Evolutionary conservation across 2,329 filamentous ascomycete species (phyloP).

Genomic region (Fusarium pilosicola): DNA sequence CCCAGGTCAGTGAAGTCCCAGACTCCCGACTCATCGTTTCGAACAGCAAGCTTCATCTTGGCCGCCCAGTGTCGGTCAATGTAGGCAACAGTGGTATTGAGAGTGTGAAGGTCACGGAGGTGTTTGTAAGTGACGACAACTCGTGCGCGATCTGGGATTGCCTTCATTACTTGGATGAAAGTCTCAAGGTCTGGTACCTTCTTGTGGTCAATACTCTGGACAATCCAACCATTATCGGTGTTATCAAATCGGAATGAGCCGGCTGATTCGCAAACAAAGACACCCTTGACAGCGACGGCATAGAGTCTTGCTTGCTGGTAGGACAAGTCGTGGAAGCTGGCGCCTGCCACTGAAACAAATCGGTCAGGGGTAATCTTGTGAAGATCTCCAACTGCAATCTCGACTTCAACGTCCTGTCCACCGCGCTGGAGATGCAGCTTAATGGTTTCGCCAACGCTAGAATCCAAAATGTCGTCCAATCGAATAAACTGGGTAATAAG

Average conservation of each 20-base stretch:
- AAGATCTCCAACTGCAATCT: conserved; percentile 86
- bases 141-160: conserved; percentile 81
- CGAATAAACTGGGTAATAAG: conserved; percentile 92
- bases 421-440: conserved; percentile 87
- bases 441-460: conserved; percentile 82
- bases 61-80: conserved; percentile 96
- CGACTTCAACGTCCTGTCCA: conserved; percentile 85
- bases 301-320: conserved; percentile 98
- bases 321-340: conserved; percentile 93
- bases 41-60: conserved; percentile 91
- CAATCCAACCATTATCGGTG: conserved; percentile 90
- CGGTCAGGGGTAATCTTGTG: conserved; percentile 95
- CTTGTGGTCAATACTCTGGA: conserved; percentile 92
- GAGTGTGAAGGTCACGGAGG: conserved; percentile 90
- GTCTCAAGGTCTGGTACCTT: conserved; percentile 87
- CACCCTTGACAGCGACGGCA: conserved; percentile 89
- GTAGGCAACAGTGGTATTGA: conserved; percentile 91
- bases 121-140: conserved; percentile 97
- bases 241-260: conserved; percentile 96
- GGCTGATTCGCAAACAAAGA: conserved; percentile 93
- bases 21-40: conserved; percentile 88
- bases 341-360: conserved; percentile 93
- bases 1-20: conserved; percentile 95
- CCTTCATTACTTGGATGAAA: conserved; percentile 91
- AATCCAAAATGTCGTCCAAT: conserved; percentile 91